phyloP scores from a whole-genome alignment of 2,329 filamentous ascomycete genomes.

The Fusarium clavum region DNA sequence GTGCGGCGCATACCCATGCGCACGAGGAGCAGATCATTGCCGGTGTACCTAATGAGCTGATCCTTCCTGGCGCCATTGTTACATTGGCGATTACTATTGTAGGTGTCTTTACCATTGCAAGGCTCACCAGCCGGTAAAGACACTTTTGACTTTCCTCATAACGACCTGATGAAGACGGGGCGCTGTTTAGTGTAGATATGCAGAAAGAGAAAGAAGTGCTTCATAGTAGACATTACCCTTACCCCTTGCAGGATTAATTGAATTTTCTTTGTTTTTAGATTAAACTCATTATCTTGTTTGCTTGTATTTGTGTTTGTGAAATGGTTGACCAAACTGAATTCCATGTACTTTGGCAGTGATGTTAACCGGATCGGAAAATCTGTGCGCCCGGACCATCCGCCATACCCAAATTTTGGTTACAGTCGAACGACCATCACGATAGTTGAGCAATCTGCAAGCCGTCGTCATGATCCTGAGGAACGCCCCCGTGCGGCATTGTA shows the following conservation, averaged over 20 bases:
- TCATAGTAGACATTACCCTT: conserved; percentile 47
- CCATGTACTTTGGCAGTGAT: not conserved
- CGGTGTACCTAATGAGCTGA: conserved; percentile 92
- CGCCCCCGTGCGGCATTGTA: conserved; percentile 66
- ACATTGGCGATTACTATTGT: conserved; percentile 95
- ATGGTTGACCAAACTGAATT: not conserved
- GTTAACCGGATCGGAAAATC: conserved; percentile 45
- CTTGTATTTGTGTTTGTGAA: not conserved
- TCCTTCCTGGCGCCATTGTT: conserved; percentile 93
- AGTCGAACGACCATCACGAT: conserved; percentile 37
- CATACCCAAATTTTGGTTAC: conserved; percentile 48
- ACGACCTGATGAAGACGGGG: conserved; percentile 53
- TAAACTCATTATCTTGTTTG: conserved; percentile 10
- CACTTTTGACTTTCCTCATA: conserved; percentile 41
- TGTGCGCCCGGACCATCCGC: conserved; percentile 16
- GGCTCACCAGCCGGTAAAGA: conserved; percentile 67
- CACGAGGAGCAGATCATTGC: conserved; percentile 83
- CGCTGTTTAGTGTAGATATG: conserved; percentile 50
- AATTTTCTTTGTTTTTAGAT: conserved; percentile 30
- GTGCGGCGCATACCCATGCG: conserved; percentile 59
- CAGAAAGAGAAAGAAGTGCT: conserved; percentile 44
- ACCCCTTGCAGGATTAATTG: conserved; percentile 43
- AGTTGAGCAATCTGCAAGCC: conserved; percentile 38
- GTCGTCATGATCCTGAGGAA: conserved; percentile 68
- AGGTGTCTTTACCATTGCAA: conserved; percentile 89